phyloP scores from a whole-genome alignment of 345 rosid species.

The Ricinus communis region DNA sequence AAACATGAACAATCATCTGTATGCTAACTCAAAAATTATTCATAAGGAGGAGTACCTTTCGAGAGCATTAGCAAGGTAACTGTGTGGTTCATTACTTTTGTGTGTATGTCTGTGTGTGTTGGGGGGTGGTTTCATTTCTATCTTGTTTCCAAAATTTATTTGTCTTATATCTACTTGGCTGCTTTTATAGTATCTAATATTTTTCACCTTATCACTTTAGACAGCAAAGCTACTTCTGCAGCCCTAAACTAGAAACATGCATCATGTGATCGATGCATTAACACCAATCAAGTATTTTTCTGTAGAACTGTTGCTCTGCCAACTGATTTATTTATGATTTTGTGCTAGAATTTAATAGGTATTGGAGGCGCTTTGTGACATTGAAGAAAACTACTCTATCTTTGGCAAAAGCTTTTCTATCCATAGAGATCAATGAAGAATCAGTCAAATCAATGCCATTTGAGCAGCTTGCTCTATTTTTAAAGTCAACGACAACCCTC shows the following conservation, averaged over 20 bases:
- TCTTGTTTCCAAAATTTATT: too few species aligned
- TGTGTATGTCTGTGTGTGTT: too few species aligned
- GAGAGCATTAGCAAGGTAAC: conserved; percentile 64
- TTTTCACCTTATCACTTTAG: too few species aligned
- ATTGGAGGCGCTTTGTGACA: conserved; percentile 69
- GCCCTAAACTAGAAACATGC: background rate
- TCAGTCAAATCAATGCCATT: conserved; percentile 58
- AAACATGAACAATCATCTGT: conserved; percentile 29
- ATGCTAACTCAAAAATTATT: conserved; percentile 47
- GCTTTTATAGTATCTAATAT: too few species aligned
- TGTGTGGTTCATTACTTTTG: background rate
- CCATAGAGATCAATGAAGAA: conserved; percentile 54
- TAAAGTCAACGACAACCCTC: conserved; percentile 57
- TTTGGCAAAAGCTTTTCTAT: conserved; percentile 61
- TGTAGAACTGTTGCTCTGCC: too few species aligned
- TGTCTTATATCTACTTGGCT: too few species aligned
- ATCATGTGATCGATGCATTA: too few species aligned
- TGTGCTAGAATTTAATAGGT: conserved; percentile 37
- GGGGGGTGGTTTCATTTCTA: background rate
- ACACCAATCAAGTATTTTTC: too few species aligned
- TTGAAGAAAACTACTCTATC: conserved; percentile 53
- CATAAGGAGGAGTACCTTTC: conserved; percentile 61
- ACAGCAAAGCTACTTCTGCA: background rate
- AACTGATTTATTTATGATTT: background rate
- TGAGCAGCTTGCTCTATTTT: conserved; percentile 65